Conservation (phyloP, 805 yeast species). For the Scheffersomyces amazonensis region DNA sequence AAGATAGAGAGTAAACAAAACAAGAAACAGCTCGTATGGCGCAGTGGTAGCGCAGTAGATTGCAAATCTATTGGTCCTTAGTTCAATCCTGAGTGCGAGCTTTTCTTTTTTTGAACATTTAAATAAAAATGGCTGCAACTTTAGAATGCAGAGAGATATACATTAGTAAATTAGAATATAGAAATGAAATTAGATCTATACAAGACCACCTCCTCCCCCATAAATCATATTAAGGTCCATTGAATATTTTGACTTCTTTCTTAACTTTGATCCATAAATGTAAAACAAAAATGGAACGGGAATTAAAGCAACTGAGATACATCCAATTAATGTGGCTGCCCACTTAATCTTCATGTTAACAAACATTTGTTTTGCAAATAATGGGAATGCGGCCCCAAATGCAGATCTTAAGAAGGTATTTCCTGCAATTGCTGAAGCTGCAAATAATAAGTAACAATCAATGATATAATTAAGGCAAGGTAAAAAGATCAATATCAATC, state of each 20-base stretch:
- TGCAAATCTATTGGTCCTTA: conserved; percentile 98
- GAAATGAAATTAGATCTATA: too few species aligned
- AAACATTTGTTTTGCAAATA: conserved; percentile 54
- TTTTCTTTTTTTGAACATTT: conserved; percentile 15
- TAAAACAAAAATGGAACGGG: conserved; percentile 58
- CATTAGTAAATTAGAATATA: too few species aligned
- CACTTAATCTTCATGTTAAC: conserved; percentile 46
- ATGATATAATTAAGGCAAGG: conserved; percentile 58
- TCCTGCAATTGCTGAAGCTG: conserved; percentile 65
- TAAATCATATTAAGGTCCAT: neutral
- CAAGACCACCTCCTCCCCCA: neutral
- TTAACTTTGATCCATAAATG: conserved; percentile 39
- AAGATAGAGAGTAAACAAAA: neutral
- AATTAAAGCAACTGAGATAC: conserved; percentile 46
- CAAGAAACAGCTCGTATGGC: conserved; percentile 5
- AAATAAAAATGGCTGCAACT: too few species aligned
- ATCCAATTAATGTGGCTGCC: conserved; percentile 55
- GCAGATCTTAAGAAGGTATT: conserved; percentile 57
- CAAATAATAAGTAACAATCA: conserved; percentile 53
- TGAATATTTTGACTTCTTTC: conserved; percentile 12
- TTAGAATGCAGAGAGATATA: too few species aligned
- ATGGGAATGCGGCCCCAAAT: conserved; percentile 62
- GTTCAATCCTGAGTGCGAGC: conserved; percentile 95
- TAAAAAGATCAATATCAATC: conserved; percentile 54
- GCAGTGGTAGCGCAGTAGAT: conserved; percentile 72